phyloP scores from a whole-genome alignment of 176 grass and related monocot species.

The Triticum timopheevii region DNA sequence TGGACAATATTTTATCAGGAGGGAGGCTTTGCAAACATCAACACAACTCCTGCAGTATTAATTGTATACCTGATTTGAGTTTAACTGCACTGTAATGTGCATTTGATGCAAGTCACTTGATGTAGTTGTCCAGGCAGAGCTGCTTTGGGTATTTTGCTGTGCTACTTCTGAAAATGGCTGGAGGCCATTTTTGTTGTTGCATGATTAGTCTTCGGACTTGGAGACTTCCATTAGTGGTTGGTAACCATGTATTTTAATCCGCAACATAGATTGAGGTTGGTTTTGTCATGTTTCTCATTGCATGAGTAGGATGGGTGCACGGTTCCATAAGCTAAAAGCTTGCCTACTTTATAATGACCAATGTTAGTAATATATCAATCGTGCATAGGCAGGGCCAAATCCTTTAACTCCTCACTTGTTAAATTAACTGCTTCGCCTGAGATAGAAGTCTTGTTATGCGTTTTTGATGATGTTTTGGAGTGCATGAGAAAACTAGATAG shows the following conservation, averaged over 20 bases:
- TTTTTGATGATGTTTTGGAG: slow-evolving; percentile 10
- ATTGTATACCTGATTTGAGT: not conserved
- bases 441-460: not conserved
- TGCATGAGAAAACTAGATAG: slow-evolving; percentile 4
- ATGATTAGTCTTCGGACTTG: not conserved
- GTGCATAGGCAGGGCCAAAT: not conserved
- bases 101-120: slow-evolving; percentile 3
- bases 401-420: not conserved
- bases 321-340: not conserved
- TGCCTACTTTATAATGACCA: slow-evolving; percentile 10
- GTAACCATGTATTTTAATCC: slow-evolving; percentile 12
- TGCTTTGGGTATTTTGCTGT: not conserved
- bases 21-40: slow-evolving; percentile 15
- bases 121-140: not conserved
- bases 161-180: not conserved
- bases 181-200: not conserved
- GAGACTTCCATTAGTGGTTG: not conserved
- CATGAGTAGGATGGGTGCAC: slow-evolving; percentile 1
- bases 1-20: slow-evolving; percentile 13
- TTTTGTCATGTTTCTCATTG: slow-evolving; percentile 1
- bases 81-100: not conserved
- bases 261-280: not conserved
- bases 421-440: slow-evolving; percentile 21
- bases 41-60: not conserved
- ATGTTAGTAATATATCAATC: not conserved